Evolutionary conservation across 2,329 filamentous ascomycete genomes (phyloP).

Genomic region (Trichoderma asperellum): DNA sequence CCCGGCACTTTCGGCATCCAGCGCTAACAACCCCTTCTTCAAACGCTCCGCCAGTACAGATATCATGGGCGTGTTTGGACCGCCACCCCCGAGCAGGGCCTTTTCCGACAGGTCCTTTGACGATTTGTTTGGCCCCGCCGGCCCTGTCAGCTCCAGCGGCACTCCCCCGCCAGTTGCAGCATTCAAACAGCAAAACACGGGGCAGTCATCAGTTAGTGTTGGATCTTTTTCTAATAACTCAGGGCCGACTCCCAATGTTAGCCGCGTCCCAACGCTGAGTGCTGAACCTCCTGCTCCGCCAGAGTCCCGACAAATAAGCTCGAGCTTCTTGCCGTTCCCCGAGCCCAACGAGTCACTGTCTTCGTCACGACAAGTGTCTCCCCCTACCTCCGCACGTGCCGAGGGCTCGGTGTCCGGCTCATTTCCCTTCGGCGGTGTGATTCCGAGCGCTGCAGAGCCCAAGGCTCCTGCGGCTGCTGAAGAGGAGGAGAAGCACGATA

Average conservation of each 20-base stretch:
- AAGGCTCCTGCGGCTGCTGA: slow-evolving; percentile 34
- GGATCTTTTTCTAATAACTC: slow-evolving; percentile 56
- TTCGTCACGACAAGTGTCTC: slow-evolving; percentile 78
- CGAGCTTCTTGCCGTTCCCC: slow-evolving; percentile 73
- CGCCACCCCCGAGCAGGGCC: slow-evolving; percentile 52
- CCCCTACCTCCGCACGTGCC: slow-evolving; percentile 59
- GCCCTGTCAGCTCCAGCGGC: slow-evolving; percentile 50
- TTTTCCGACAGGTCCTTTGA: slow-evolving; percentile 74
- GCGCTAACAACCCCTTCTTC: slow-evolving; percentile 95
- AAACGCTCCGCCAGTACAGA: slow-evolving; percentile 67
- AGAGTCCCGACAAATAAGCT: slow-evolving; percentile 76
- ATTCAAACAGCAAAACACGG: slow-evolving; percentile 60
- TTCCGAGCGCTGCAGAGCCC: slow-evolving; percentile 31
- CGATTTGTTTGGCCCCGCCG: slow-evolving; percentile 79
- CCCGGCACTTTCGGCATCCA: slow-evolving; percentile 69
- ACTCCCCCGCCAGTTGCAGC: slow-evolving; percentile 46
- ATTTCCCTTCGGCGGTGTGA: slow-evolving; percentile 36
- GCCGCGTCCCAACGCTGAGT: slow-evolving; percentile 62
- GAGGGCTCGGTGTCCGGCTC: slow-evolving; percentile 52
- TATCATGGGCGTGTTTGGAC: slow-evolving; percentile 58
- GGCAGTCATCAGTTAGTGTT: slow-evolving; percentile 57
- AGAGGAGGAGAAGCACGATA: slow-evolving; percentile 33
- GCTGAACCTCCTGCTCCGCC: slow-evolving; percentile 65
- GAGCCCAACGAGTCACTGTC: slow-evolving; percentile 69
- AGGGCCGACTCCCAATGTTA: slow-evolving; percentile 64